Conservation (phyloP, 306 rosid genomes). For the Begonia peltatifolia region DNA sequence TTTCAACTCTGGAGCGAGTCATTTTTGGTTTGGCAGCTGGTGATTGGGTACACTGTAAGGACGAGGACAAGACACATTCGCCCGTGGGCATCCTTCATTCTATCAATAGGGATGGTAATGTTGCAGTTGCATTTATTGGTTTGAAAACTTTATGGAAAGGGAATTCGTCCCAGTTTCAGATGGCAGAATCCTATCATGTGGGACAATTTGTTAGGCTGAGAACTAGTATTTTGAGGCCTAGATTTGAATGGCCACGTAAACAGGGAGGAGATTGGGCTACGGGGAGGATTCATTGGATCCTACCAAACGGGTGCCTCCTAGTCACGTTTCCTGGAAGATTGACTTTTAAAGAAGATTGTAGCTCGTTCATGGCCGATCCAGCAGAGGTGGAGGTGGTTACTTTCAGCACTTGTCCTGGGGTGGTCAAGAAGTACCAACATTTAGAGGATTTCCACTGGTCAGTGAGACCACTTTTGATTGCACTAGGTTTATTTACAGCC, state of each 20-base stretch:
- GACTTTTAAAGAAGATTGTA: constrained; percentile 33
- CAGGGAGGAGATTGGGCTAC: constrained; percentile 42
- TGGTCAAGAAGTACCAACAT: constrained; percentile 72
- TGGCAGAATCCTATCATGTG: constrained; percentile 56
- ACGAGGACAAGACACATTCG: constrained; percentile 48
- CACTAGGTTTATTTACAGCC: constrained; percentile 58
- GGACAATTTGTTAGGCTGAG: constrained; percentile 72
- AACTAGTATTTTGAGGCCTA: constrained; percentile 43
- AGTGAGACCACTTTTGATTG: constrained; percentile 60
- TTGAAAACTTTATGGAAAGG: constrained; percentile 67
- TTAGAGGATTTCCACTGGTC: constrained; percentile 90
- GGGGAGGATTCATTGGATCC: constrained; percentile 65
- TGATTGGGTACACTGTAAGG: constrained; percentile 62
- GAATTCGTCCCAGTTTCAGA: constrained; percentile 49
- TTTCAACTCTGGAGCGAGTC: constrained; percentile 53
- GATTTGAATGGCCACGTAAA: constrained; percentile 74
- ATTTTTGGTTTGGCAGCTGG: constrained; percentile 69
- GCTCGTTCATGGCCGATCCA: constrained; percentile 60
- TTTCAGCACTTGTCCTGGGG: constrained; percentile 46
- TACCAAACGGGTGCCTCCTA: constrained; percentile 71
- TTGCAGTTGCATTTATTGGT: constrained; percentile 65
- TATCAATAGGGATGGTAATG: constrained; percentile 41
- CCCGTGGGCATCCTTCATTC: constrained; percentile 79
- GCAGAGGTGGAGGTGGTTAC: constrained; percentile 69
- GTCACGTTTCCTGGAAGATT: constrained; percentile 74